Conservation (phyloP, 169 alveolate genomes). For the Plasmodium reichenowi region DNA sequence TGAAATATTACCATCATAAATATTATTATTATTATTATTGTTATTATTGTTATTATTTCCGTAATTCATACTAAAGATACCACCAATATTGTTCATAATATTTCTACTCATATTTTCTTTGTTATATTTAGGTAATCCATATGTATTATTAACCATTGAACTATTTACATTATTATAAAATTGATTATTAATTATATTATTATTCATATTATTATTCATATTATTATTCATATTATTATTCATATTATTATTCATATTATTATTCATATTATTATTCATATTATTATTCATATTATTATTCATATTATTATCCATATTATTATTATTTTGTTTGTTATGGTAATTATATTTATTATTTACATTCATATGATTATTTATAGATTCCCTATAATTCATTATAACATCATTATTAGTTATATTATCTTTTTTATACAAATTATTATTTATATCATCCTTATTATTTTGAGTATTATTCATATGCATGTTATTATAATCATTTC, state of each 20-base stretch:
- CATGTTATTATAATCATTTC: not conserved
- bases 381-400: slow-evolving; percentile 1
- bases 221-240: no score
- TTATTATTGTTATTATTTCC: not conserved
- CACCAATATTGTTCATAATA: not conserved
- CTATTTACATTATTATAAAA: no score
- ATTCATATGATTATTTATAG: not conserved
- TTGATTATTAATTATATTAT: no score
- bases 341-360: slow-evolving; percentile 4
- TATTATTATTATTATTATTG: not conserved
- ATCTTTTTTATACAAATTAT: not conserved
- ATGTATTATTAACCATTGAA: no score
- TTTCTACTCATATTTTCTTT: slow-evolving; percentile 1
- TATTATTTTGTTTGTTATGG: not conserved
- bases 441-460: not conserved
- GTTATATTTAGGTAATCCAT: not conserved
- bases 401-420: not conserved
- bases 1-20: not conserved
- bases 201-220: no score
- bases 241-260: no score
- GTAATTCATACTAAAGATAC: not conserved
- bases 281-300: no score
- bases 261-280: no score
- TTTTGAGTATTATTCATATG: slow-evolving; percentile 3
- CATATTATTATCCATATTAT: no score